phyloP scores from a whole-genome alignment of 306 rosid species.

The Pyrus betulifolia region DNA sequence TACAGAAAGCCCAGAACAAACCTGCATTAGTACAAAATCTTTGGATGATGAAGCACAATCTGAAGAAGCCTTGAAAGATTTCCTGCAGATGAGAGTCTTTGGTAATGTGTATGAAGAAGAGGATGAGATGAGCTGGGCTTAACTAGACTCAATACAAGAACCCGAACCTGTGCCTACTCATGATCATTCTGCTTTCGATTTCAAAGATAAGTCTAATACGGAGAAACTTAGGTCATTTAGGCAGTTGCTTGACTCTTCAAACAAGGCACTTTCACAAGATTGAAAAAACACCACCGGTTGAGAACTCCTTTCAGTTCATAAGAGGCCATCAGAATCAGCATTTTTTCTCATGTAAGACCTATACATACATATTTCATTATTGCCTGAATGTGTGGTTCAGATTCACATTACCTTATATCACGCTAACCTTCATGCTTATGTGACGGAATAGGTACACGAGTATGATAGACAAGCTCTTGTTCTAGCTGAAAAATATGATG shows the following conservation, averaged over 20 bases:
- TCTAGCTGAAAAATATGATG: constrained; percentile 22
- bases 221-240: constrained; percentile 4
- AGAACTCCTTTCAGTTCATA: background rate
- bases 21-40: background rate
- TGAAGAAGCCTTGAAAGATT: constrained; percentile 11
- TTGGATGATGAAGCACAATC: background rate
- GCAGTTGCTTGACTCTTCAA: constrained; percentile 15
- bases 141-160: constrained; percentile 8
- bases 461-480: constrained; percentile 16
- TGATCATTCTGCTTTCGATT: background rate
- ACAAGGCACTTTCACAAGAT: constrained; percentile 8
- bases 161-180: background rate
- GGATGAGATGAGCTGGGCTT: constrained; percentile 24
- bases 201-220: constrained; percentile 6
- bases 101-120: constrained; percentile 26
- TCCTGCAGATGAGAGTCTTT: constrained; percentile 24
- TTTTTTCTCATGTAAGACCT: constrained; percentile 9
- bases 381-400: too few species aligned
- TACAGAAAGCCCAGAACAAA: constrained; percentile 1
- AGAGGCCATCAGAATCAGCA: constrained; percentile 11
- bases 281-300: background rate
- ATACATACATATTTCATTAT: background rate
- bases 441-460: constrained; percentile 10
- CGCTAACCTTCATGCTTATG: background rate
- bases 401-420: background rate